Base-by-base conservation (phyloP, 2,329 filamentous ascomycete species). In the Trichoderma breve region DNA sequence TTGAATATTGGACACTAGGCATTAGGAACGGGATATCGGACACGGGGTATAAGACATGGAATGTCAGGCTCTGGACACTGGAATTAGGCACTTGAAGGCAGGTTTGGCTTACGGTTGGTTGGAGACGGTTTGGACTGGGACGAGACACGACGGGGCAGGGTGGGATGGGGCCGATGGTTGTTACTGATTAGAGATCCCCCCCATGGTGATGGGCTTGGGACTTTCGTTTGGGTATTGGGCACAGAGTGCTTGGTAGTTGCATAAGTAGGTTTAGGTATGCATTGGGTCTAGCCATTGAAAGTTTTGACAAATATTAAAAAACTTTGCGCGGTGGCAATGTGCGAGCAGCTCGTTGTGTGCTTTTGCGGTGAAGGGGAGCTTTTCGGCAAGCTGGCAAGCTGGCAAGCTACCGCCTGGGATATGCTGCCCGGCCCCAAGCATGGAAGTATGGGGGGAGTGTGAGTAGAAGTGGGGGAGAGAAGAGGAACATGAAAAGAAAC, bases 301-400 rank as follows among this genome's bases (percentile, higher is more conserved):
- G 12, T 26, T 32, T 32, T 36, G 55, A 51, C 28, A 30, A 61
- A 69, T 69, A 51, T 57, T 18, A 61, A 61, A 60, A n/a, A 53
- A 26, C 34, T 24, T 60, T 47, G 36, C 39, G 14, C 6, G 39
- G 66, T 61, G 55, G 55, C 28, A 69, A 61, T 61, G 15, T 61
- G 39, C 24, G 6, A 30, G 55, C 3, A 34, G 11, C 7, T 34
- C 30, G 14, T 53, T 43, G 11, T 55, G 30, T 21, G 6, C 18
- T 67, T 18, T 69, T 61, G 66, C 66, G 66, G 66, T 61, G 57
- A 69, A 53, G 57, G 66, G 51, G 66, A 61, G 66, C 66, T 15
- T 53, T 69, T 53, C 39, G 66, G 66, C 34, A 61, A 61, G 34
- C 36, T 51, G 55, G 66, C n/a, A 15, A 47, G 34, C 15, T 43